Percentiles rank a stretch among this genome's conserved stretches.
Conservation (phyloP, 306 rosid genomes). For the Senna siamea region DNA sequence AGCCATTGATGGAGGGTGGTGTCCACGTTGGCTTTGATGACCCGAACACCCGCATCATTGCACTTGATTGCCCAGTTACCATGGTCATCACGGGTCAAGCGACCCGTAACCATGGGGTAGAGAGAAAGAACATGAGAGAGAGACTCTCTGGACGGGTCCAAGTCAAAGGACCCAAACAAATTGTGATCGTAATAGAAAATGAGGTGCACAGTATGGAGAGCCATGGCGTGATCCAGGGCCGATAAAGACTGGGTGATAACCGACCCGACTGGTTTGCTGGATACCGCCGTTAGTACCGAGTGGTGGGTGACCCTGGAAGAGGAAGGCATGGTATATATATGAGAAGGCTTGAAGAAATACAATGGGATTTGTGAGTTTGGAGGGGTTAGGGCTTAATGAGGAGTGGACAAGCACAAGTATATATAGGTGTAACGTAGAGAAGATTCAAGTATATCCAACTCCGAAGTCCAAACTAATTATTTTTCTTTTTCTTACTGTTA, state of each 20-base stretch:
- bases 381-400: no score
- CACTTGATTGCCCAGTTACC: constrained; percentile 62
- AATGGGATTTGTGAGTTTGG: no score
- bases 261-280: constrained; percentile 56
- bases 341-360: no score
- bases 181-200: constrained; percentile 57
- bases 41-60: constrained; percentile 74
- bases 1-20: constrained; percentile 68
- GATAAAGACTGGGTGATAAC: constrained; percentile 43
- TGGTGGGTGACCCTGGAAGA: constrained; percentile 38
- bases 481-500: no score
- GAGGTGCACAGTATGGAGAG: constrained; percentile 48
- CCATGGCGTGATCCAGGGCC: constrained; percentile 61
- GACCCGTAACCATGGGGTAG: constrained; percentile 67
- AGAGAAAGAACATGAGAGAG: constrained; percentile 42
- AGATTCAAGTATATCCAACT: no score
- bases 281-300: constrained; percentile 61
- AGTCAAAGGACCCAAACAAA: constrained; percentile 47
- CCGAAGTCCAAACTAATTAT: no score
- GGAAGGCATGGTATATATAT: not conserved
- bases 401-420: no score
- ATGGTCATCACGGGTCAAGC: constrained; percentile 45
- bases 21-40: constrained; percentile 54
- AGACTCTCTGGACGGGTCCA: constrained; percentile 62
- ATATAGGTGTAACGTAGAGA: no score